Evolutionary conservation across 495 filamentous ascomycete species (phyloP), one percentile per base, ranked within the genome.

Genomic region (Lichenothelia convexa): DNA sequence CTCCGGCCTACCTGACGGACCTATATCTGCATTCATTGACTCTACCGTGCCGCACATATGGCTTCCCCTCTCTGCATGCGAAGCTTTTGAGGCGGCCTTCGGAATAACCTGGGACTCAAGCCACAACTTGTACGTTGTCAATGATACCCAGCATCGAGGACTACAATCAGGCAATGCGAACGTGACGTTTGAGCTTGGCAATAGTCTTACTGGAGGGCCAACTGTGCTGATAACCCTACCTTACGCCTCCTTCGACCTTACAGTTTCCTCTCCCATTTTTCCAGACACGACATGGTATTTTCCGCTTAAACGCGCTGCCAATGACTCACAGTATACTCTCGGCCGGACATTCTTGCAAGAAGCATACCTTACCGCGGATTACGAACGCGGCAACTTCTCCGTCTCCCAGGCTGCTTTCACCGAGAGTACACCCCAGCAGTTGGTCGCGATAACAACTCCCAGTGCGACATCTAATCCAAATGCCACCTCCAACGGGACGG

Each of bases 291-390:
- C 43, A 7, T 21, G 39, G 21, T 45, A 45, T 23, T 45, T 45
- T 24, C 42, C 42, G 4, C 30, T 45, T 15, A 30, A 34, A 11
- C 42, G 39, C 27, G 38, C 39, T 4, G 31, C 38, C 18, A 45
- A 45, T 30, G 40, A 42, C 27, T 22, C 42, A 1, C 40, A 46
- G 32, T 46, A 46, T 23, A 43, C 34, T 2, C 22, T 46, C 21
- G 43, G 43, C 5, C 42, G 42, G 12, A 36, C 42, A 4, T 45
- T 45, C 15, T 32, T 45, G 17, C 38, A 41, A 30, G 42, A 42
- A 30, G 42, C 42, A n/a, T 45, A 45, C 39, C 38, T 45, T 2
- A 42, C 41, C 32, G 39, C 37, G 13, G 42, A 45, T 21, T 36
- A 41, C 19, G 42, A 45, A 19, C 42, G 33, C 15, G n/a, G 18